phyloP scores from a whole-genome alignment of 441 rosid species.

The Mallotus repandus region DNA sequence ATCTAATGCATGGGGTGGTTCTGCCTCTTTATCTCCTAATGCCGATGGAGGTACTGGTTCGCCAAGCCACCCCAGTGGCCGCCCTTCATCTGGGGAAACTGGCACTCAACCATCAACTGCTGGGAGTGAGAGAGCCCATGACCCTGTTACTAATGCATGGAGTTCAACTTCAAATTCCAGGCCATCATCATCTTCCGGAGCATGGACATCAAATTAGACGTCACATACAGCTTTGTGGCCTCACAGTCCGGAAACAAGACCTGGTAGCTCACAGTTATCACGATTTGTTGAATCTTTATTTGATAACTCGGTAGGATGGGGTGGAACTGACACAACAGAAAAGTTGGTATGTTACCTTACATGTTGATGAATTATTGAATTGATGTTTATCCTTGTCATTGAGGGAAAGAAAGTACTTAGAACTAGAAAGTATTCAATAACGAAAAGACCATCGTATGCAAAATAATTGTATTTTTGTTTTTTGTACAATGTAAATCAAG shows the following conservation, averaged over 20 bases:
- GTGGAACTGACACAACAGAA: conserved; percentile 46
- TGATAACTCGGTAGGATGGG: conserved; percentile 67
- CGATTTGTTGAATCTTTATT: conserved; percentile 83
- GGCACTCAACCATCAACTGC: conserved; percentile 95
- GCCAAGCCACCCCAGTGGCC: conserved; percentile 77
- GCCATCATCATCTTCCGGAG: conserved; percentile 97
- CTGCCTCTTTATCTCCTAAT: conserved; percentile 66
- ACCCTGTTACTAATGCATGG: conserved; percentile 60
- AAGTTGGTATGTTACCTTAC: conserved; percentile 54
- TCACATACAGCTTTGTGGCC: conserved; percentile 72
- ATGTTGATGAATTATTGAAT: background rate
- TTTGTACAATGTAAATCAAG: background rate
- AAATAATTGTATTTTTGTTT: background rate
- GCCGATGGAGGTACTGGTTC: conserved; percentile 77
- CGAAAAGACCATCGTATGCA: background rate
- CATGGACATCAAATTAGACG: conserved; percentile 67
- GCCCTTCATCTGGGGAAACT: conserved; percentile 96
- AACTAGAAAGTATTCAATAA: no score
- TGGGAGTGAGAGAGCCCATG: conserved; percentile 75
- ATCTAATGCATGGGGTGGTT: conserved; percentile 79
- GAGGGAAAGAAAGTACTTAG: background rate
- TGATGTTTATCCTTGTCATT: background rate
- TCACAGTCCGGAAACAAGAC: conserved; percentile 97
- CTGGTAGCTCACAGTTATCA: conserved; percentile 95
- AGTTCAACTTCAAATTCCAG: conserved; percentile 81